A percentile compares a stretch with the other conserved stretches of the same genome.
phyloP scores from a whole-genome alignment of 768 basidiomycete genomes.

The Pulveroboletus sp. region DNA sequence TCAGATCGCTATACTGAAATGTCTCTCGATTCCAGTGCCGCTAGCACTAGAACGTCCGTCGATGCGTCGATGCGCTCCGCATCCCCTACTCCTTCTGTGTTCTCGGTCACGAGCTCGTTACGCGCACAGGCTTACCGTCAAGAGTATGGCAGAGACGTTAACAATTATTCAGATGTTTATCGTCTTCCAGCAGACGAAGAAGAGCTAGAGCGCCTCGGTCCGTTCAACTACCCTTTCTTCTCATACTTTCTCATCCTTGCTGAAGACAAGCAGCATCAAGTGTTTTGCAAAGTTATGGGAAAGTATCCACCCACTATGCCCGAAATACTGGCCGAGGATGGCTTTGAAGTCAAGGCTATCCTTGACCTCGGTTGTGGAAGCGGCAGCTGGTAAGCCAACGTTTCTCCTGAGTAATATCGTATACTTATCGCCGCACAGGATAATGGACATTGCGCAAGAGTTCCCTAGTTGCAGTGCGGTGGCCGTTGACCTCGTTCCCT shows the following conservation, averaged over 20 bases:
- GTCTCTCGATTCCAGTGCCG: conserved; percentile 38
- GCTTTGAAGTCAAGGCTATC: conserved; percentile 54
- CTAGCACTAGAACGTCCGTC: conserved; percentile 54
- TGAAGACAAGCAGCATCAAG: conserved; percentile 61
- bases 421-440: conserved; percentile 45
- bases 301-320: conserved; percentile 59
- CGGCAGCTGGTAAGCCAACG: conserved; percentile 58
- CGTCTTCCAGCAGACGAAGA: conserved; percentile 75
- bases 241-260: conserved; percentile 7
- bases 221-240: conserved; percentile 17
- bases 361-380: conserved; percentile 80
- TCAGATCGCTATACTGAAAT: conserved; percentile 43
- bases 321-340: conserved; percentile 57
- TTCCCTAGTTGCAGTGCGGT: conserved; percentile 67
- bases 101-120: conserved; percentile 63
- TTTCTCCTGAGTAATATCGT: background rate
- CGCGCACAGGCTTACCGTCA: conserved; percentile 55
- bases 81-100: conserved; percentile 66
- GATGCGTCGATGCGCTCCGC: conserved; percentile 58
- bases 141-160: conserved; percentile 66
- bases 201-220: conserved; percentile 67
- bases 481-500: conserved; percentile 77
- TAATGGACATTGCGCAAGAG: conserved; percentile 67
- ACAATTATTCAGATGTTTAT: conserved; percentile 79
- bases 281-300: conserved; percentile 64